phyloP scores from a whole-genome alignment of 345 rosid species.

The Sisymbrium altissimum region DNA sequence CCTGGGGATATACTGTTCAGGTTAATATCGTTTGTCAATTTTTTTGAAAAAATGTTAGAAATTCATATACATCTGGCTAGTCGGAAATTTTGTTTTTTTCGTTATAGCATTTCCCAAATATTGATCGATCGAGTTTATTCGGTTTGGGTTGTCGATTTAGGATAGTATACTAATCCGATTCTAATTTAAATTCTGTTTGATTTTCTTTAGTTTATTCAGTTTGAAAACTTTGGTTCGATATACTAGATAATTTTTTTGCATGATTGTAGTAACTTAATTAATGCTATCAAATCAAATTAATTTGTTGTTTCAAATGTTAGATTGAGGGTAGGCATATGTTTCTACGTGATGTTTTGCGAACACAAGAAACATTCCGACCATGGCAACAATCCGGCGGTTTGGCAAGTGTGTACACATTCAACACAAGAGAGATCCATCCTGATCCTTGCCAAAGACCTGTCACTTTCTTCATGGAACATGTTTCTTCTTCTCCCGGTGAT shows the following conservation, averaged over 20 bases:
- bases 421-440: slow-evolving; percentile 45
- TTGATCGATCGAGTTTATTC: background rate
- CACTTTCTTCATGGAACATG: slow-evolving; percentile 54
- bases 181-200: background rate
- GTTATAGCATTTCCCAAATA: background rate
- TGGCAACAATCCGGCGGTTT: slow-evolving; percentile 43
- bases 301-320: slow-evolving; percentile 14
- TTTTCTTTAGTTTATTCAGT: background rate
- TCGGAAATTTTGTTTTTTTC: background rate
- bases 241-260: background rate
- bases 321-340: slow-evolving; percentile 36
- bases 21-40: slow-evolving; percentile 16
- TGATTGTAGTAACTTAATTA: background rate
- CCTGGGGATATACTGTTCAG: slow-evolving; percentile 88
- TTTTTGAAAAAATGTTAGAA: background rate
- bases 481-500: slow-evolving; percentile 17
- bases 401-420: slow-evolving; percentile 48
- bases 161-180: background rate
- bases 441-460: slow-evolving; percentile 74
- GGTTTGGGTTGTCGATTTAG: background rate
- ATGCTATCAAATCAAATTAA: background rate
- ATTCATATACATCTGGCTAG: background rate
- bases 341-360: slow-evolving; percentile 46
- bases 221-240: background rate
- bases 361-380: slow-evolving; percentile 61